phyloP scores from a whole-genome alignment of 495 filamentous ascomycete species.

The Geoglossum glabrum region DNA sequence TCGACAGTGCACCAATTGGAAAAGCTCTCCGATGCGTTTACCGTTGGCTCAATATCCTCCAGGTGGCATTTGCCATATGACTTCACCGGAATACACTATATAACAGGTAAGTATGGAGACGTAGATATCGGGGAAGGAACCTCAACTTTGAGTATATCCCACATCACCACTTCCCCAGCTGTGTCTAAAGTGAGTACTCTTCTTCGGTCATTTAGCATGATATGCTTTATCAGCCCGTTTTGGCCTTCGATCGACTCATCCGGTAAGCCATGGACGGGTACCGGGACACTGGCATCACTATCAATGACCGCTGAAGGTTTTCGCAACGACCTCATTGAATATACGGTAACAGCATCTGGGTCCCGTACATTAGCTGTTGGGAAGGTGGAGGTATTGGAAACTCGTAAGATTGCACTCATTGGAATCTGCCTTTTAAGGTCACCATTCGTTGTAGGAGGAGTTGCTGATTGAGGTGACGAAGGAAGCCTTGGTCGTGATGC shows the following conservation, averaged over 20 bases:
- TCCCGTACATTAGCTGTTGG: slow-evolving; percentile 29
- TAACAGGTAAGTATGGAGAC: neutral
- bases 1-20: slow-evolving; percentile 92
- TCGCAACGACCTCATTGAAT: slow-evolving; percentile 28
- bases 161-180: slow-evolving; percentile 85
- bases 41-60: slow-evolving; percentile 71
- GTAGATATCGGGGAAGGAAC: neutral
- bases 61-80: slow-evolving; percentile 84
- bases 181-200: slow-evolving; percentile 83
- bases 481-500: slow-evolving; percentile 21
- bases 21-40: slow-evolving; percentile 76
- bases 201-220: slow-evolving; percentile 76
- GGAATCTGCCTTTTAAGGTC: slow-evolving; percentile 44
- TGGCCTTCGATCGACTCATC: slow-evolving; percentile 85
- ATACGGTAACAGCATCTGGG: slow-evolving; percentile 26
- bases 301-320: slow-evolving; percentile 44
- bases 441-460: slow-evolving; percentile 14
- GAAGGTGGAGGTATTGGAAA: slow-evolving; percentile 69
- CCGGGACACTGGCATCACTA: slow-evolving; percentile 27
- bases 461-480: slow-evolving; percentile 8
- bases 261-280: slow-evolving; percentile 54
- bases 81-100: slow-evolving; percentile 60
- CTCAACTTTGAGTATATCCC: slow-evolving; percentile 71
- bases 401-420: slow-evolving; percentile 47
- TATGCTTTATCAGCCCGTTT: slow-evolving; percentile 84